A percentile compares a stretch with the other conserved stretches of the same genome.
Evolutionary conservation across 2,329 filamentous ascomycete genomes (phyloP).

Genomic region (Neofusicoccum laricinum): DNA sequence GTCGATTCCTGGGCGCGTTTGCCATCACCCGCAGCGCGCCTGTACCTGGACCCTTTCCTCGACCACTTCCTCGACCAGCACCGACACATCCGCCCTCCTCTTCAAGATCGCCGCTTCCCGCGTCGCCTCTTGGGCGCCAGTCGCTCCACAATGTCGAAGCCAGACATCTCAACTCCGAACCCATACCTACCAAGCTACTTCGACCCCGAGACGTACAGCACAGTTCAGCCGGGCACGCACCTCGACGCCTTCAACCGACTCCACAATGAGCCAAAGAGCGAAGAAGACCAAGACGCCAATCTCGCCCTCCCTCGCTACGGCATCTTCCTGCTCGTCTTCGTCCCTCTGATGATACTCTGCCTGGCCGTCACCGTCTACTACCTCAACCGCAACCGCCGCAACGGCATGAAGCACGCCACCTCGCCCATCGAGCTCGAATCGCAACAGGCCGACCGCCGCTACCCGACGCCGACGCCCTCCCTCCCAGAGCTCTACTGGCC

Average conservation of each 20-base stretch:
- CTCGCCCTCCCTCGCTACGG: not conserved
- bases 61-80: not conserved
- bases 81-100: not conserved
- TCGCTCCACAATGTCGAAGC: too few relatives aligned
- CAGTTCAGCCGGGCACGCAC: not conserved
- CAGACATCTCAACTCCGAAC: not conserved
- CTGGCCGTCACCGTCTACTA: not conserved
- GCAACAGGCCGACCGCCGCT: not conserved
- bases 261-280: not conserved
- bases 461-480: not conserved
- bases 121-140: too few relatives aligned
- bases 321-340: not conserved
- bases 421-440: not conserved
- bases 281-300: not conserved
- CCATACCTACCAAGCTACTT: not conserved
- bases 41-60: not conserved
- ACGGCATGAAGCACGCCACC: not conserved
- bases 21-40: not conserved
- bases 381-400: not conserved
- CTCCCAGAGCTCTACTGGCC: not conserved
- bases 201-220: slow-evolving; percentile 1
- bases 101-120: not conserved
- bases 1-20: not conserved
- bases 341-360: not conserved
- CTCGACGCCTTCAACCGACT: not conserved